Percentiles rank a stretch among this genome's conserved stretches.
Conservation (phyloP, 129 eudicot genomes). For the Rutidosis leptorrhynchoides region DNA sequence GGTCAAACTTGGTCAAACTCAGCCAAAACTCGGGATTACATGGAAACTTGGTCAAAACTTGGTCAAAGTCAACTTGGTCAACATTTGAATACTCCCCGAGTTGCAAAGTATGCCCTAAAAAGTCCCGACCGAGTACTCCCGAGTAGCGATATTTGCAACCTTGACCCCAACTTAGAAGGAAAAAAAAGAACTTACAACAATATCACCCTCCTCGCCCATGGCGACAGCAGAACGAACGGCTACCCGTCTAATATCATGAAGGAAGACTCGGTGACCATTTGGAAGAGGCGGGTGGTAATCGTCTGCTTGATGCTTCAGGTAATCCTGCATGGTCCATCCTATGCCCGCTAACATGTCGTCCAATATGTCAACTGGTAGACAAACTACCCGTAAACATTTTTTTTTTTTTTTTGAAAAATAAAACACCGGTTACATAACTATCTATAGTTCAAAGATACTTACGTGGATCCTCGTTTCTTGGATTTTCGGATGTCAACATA, state of each 20-base stretch:
- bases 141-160: no score
- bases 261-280: constrained; percentile 83
- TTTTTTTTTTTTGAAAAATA: no score
- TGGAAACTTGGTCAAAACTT: no score
- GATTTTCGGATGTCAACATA: constrained; percentile 90
- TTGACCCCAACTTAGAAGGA: background rate
- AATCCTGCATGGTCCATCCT: constrained; percentile 96
- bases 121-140: no score
- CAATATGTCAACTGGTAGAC: constrained; percentile 76
- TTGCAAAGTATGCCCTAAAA: no score
- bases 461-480: constrained; percentile 92
- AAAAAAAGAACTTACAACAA: constrained; percentile 64
- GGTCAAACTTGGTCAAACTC: no score
- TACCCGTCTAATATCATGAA: constrained; percentile 89
- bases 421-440: background rate
- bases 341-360: constrained; percentile 97
- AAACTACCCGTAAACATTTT: constrained; percentile 13
- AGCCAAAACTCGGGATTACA: no score
- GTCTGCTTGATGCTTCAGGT: constrained; percentile 80
- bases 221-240: constrained; percentile 98
- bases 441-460: constrained; percentile 30
- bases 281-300: constrained; percentile 95
- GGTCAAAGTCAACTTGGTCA: no score
- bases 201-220: constrained; percentile 99
- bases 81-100: no score